Evolutionary conservation across 202 grass and related monocot genomes (phyloP).

Genomic region (Setaria italica): DNA sequence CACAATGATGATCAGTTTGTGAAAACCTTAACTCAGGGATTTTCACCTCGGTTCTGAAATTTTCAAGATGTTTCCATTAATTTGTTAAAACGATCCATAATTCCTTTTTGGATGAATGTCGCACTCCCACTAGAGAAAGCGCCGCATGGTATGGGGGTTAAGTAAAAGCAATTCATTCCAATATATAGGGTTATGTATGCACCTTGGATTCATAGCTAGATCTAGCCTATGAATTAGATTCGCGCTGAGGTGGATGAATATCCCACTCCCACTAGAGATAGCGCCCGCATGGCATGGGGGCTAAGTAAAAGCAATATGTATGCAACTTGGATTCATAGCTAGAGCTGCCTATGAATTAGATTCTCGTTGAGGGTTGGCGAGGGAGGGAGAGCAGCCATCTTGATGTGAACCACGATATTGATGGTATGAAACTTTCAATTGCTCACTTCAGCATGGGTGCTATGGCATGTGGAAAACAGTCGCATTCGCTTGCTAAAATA

Average conservation of each 20-base stretch:
- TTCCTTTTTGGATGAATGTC: background rate
- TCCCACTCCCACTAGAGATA: background rate
- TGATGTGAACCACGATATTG: background rate
- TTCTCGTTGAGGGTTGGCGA: background rate
- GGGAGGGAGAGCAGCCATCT: background rate
- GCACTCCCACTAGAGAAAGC: background rate
- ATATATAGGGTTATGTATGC: background rate
- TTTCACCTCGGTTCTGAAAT: background rate
- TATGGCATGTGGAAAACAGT: background rate
- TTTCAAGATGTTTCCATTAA: background rate
- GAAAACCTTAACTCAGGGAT: background rate
- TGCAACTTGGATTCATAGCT: background rate
- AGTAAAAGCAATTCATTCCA: background rate
- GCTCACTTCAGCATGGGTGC: conserved; percentile 7
- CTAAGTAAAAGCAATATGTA: background rate
- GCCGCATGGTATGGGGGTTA: background rate
- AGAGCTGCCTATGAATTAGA: background rate
- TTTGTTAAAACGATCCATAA: too few relatives aligned
- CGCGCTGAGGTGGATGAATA: background rate
- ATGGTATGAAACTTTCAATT: background rate
- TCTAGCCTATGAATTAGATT: background rate
- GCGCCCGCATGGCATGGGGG: background rate
- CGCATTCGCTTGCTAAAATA: background rate
- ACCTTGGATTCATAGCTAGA: background rate
- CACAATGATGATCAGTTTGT: background rate